A percentile compares a stretch with the other conserved stretches of the same genome.
phyloP scores from a whole-genome alignment of 768 basidiomycete genomes.

The Leccinum longicurvipes region DNA sequence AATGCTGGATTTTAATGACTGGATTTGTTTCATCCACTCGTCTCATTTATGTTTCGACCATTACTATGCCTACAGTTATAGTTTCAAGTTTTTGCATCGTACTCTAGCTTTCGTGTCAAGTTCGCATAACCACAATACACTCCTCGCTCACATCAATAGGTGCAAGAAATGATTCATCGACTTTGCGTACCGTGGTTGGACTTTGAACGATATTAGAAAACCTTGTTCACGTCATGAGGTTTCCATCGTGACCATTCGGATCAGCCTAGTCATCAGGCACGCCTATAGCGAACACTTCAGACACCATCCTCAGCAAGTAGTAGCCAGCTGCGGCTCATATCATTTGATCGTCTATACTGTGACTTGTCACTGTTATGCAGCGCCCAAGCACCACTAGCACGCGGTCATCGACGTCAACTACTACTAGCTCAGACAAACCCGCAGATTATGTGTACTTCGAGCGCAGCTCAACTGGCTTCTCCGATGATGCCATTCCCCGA shows the following conservation, averaged over 20 bases:
- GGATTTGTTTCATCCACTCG: neutral
- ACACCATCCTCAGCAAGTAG: neutral
- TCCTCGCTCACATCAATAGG: constrained; percentile 9
- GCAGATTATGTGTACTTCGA: constrained; percentile 92
- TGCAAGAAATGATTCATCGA: no score
- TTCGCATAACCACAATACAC: neutral
- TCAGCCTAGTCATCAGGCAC: neutral
- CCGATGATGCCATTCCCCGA: constrained; percentile 75
- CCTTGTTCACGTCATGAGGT: neutral
- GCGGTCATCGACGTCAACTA: constrained; percentile 21
- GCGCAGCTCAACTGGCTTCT: constrained; percentile 70
- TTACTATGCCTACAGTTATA: neutral
- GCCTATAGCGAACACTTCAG: neutral
- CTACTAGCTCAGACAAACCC: constrained; percentile 34
- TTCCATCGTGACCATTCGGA: constrained; percentile 18
- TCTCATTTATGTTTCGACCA: neutral
- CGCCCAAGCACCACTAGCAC: constrained; percentile 30
- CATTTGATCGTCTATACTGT: neutral
- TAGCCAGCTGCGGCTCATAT: neutral
- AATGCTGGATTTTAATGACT: neutral
- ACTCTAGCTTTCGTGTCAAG: constrained; percentile 1
- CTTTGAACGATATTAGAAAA: neutral
- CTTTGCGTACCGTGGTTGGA: neutral
- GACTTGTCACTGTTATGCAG: constrained; percentile 19
- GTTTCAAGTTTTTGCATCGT: neutral